Percentiles rank a stretch among this genome's conserved stretches.
phyloP scores from a whole-genome alignment of 805 yeast species.

The Aciculoconidium aculeatum region DNA sequence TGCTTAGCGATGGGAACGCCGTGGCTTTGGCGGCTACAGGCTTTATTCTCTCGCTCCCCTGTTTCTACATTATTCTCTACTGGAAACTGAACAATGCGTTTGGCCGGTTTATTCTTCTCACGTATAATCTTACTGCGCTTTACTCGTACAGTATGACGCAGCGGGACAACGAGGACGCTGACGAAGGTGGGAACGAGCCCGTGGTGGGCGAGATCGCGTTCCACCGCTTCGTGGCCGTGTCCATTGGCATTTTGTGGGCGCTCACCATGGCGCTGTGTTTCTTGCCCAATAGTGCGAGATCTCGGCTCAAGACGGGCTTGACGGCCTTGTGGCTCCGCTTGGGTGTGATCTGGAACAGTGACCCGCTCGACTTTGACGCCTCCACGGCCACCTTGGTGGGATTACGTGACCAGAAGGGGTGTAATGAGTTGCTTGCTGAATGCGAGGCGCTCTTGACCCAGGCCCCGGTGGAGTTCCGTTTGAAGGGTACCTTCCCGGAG shows the following conservation, averaged over 20 bases:
- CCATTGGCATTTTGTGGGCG: constrained; percentile 74
- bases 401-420: constrained; percentile 38
- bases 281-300: constrained; percentile 72
- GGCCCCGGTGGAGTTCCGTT: constrained; percentile 69
- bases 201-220: constrained; percentile 68
- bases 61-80: constrained; percentile 53
- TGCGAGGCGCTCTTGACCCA: constrained; percentile 56
- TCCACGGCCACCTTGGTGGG: constrained; percentile 30
- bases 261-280: constrained; percentile 58
- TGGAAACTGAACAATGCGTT: constrained; percentile 63
- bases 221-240: constrained; percentile 70
- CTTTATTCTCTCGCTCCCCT: constrained; percentile 41
- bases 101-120: constrained; percentile 65
- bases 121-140: constrained; percentile 73
- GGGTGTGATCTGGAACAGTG: constrained; percentile 78
- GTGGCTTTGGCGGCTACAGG: constrained; percentile 46
- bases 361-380: constrained; percentile 50
- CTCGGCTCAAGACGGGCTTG: constrained; percentile 57
- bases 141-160: constrained; percentile 66
- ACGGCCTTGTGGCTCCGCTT: constrained; percentile 70
- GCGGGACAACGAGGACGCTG: constrained; percentile 50
- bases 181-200: constrained; percentile 68
- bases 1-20: constrained; percentile 48
- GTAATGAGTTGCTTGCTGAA: constrained; percentile 54
- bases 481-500: constrained; percentile 67